These are phyloP conservation scores for Ambrosia hybrid DNA, from an alignment of 140 eudicot genomes.

Conservation along the genomic window DNA sequence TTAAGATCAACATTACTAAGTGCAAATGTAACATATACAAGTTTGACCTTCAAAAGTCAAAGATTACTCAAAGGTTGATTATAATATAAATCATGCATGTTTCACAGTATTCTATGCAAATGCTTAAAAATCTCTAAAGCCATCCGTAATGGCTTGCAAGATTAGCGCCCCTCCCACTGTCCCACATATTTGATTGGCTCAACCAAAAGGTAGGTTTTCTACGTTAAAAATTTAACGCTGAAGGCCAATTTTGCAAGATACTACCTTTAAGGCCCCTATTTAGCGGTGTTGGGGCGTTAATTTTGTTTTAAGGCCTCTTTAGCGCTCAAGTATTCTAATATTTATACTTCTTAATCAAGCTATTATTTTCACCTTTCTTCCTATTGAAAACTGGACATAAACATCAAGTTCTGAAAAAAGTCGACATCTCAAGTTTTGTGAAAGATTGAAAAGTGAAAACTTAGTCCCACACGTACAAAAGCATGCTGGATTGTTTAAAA, in stretches of 20 bases:
- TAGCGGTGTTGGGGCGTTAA: too few species aligned
- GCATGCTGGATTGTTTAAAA: slow-evolving; percentile 24
- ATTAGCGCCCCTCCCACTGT: too few species aligned
- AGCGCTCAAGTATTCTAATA: slow-evolving; percentile 7
- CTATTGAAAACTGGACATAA: slow-evolving; percentile 39
- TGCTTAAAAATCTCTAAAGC: slow-evolving; percentile 25
- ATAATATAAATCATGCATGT: slow-evolving; percentile 20
- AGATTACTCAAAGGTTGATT: slow-evolving; percentile 5
- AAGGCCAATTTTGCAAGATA: too few species aligned
- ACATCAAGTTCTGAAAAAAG: slow-evolving; percentile 36
- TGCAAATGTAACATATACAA: neutral
- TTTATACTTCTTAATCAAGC: slow-evolving; percentile 31
- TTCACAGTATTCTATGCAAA: slow-evolving; percentile 45
- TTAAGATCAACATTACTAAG: slow-evolving; percentile 2
- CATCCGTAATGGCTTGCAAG: too few species aligned
- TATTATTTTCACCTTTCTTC: slow-evolving; percentile 22
- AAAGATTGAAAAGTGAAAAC: slow-evolving; percentile 38
- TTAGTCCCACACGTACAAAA: slow-evolving; percentile 38
- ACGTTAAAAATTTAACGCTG: too few species aligned
- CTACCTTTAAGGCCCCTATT: too few species aligned
- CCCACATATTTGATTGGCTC: too few species aligned
- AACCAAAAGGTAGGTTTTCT: too few species aligned
- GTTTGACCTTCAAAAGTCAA: slow-evolving; percentile 27
- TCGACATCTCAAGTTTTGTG: slow-evolving; percentile 24
- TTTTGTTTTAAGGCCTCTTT: too few species aligned